Evolutionary conservation across 169 alveolate species (phyloP), one percentile per base, ranked within the genome.

Genomic region (Plasmodium malariae): DNA sequence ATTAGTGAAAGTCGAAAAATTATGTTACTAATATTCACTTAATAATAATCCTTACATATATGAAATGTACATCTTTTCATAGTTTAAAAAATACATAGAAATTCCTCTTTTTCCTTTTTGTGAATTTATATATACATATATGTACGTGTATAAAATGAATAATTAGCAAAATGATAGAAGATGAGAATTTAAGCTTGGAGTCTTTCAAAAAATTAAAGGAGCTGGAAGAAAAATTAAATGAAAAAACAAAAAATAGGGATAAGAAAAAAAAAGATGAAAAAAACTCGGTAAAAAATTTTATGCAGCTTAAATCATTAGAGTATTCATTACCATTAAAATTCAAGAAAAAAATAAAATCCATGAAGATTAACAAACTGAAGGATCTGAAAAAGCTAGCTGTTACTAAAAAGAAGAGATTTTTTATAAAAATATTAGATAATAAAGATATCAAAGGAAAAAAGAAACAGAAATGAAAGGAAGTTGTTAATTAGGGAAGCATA

Each of bases 301-400:
- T 65, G 83, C 34, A 80, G 21, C 45, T 80, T 24, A 80, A 80
- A 80, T 37, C 76, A 5, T 54, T 80, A 30, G 90, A 80, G 12
- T 6, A 80, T 69, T 48, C 90, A 30, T 65, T 80, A 65, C 90
- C 90, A 7, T 57, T 65, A 17, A 55, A 59, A 24, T 57, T 80
- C 43, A 80, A 69, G 90, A 80, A 80, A 65, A 80, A 80, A 80
- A 40, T 80, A n/a, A 67, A 48, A 19, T 60, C 83, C 45, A 65
- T 65, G 78, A 80, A 80, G 51, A 80, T 80, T 12, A 43, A 80
- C 21, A 65, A 65, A 40, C 37, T 80, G 60, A 51, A 67, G 1
- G 90, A 68, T 30, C 83, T 80, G 48, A 69, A 69, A 80, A 80
- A 80, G 11, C 51, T 80, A 80, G 43, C 90, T 65, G 83, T 80